Percentiles rank a stretch among this genome's conserved stretches.
These are phyloP conservation scores for Cladosporium austrohemisphaericum DNA, from an alignment of 2,329 filamentous ascomycete genomes.

Conservation along the genomic window DNA sequence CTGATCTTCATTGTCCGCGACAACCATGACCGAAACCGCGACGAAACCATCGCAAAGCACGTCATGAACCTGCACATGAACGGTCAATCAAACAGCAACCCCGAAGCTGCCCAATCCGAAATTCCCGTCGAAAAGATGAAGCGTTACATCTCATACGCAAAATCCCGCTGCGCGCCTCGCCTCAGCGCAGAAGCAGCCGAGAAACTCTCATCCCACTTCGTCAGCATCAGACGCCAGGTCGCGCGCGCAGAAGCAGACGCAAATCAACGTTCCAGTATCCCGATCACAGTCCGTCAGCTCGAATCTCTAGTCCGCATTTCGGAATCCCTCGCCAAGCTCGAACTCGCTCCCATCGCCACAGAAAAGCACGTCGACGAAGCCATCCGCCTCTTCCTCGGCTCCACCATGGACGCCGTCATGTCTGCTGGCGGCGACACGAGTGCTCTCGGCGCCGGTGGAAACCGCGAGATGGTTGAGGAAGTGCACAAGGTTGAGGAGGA, in stretches of 20 bases:
- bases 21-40: constrained; percentile 82
- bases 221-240: constrained; percentile 90
- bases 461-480: constrained; percentile 87
- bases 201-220: constrained; percentile 95
- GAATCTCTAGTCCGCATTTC: constrained; percentile 97
- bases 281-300: constrained; percentile 94
- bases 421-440: constrained; percentile 56
- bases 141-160: constrained; percentile 95
- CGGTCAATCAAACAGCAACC: constrained; percentile 72
- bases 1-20: constrained; percentile 99
- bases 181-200: constrained; percentile 88
- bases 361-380: constrained; percentile 95
- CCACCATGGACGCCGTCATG: constrained; percentile 90
- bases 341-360: constrained; percentile 78
- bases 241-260: constrained; percentile 86
- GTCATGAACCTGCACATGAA: constrained; percentile 98
- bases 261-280: constrained; percentile 87
- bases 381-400: constrained; percentile 91
- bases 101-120: constrained; percentile 75
- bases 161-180: constrained; percentile 88
- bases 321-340: constrained; percentile 88
- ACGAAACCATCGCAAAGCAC: constrained; percentile 91
- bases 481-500: constrained; percentile 83
- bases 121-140: constrained; percentile 96
- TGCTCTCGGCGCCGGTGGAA: constrained; percentile 71